phyloP scores from a whole-genome alignment of 2,329 filamentous ascomycete species.

The Neocucurbitaria cava region DNA sequence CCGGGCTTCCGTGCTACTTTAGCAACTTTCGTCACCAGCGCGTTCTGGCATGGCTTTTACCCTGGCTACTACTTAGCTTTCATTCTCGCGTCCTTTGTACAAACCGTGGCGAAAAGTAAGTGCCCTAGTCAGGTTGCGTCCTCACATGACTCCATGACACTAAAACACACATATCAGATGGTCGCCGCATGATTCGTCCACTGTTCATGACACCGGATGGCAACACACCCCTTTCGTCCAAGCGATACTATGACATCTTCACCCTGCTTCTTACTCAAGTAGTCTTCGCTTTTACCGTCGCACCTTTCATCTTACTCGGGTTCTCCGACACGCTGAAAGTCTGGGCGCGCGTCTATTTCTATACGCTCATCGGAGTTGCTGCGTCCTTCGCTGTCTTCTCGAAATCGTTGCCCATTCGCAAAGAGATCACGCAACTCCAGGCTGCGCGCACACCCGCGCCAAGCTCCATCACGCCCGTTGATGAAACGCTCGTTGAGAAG shows the following conservation, averaged over 20 bases:
- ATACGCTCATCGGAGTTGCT: constrained; percentile 73
- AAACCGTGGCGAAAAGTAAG: constrained; percentile 93
- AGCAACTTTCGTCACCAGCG: constrained; percentile 92
- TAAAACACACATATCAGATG: constrained; percentile 63
- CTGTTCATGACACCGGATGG: constrained; percentile 88
- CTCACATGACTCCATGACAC: background rate
- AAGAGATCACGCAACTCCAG: constrained; percentile 48
- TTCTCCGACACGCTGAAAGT: constrained; percentile 74
- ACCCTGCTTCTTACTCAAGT: constrained; percentile 79
- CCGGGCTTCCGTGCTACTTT: constrained; percentile 94
- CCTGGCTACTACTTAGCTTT: constrained; percentile 96
- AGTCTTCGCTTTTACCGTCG: constrained; percentile 81
- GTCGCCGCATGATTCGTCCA: constrained; percentile 85
- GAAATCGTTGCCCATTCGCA: constrained; percentile 72
- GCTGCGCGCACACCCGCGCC: constrained; percentile 26
- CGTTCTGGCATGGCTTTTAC: constrained; percentile 98
- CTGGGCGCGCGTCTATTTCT: constrained; percentile 91
- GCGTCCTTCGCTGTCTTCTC: constrained; percentile 76
- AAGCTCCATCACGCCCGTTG: constrained; percentile 26
- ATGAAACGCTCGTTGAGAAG: constrained; percentile 36
- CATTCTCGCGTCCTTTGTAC: constrained; percentile 85
- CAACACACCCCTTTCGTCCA: constrained; percentile 62
- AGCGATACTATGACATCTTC: constrained; percentile 84
- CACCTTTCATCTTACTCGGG: constrained; percentile 84
- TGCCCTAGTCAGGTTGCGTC: constrained; percentile 20